Conservation (phyloP, 306 rosid species). For the Pyrus bretschneideri region DNA sequence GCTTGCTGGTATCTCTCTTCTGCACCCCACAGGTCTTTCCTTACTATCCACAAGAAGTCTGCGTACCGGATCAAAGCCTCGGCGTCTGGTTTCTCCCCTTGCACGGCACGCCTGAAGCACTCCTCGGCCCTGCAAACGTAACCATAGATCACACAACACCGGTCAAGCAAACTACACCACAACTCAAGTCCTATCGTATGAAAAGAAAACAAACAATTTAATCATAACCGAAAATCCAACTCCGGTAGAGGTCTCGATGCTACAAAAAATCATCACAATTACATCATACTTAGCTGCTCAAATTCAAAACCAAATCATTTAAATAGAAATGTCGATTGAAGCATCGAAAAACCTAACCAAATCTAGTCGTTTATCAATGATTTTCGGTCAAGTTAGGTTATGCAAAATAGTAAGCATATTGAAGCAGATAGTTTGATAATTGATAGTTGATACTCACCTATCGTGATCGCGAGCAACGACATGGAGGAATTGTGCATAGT, state of each 20-base stretch:
- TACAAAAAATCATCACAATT: neutral
- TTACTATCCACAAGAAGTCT: constrained; percentile 55
- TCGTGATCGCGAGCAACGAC: constrained; percentile 53
- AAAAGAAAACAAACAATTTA: no score
- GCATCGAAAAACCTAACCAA: neutral
- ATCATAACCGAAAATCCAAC: neutral
- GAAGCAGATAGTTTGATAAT: neutral
- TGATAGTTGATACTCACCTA: constrained; percentile 24
- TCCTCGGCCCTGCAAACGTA: constrained; percentile 64
- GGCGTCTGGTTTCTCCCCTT: constrained; percentile 42
- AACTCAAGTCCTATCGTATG: neutral
- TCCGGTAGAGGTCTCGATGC: neutral
- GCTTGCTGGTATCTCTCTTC: constrained; percentile 59
- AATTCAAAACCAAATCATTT: no score
- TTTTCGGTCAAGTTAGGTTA: neutral
- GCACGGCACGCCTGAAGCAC: constrained; percentile 46
- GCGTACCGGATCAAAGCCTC: constrained; percentile 58
- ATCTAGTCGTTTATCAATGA: neutral
- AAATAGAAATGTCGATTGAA: no score
- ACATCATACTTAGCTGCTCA: no score
- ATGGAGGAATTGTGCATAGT: constrained; percentile 77
- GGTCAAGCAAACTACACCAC: neutral
- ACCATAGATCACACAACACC: neutral
- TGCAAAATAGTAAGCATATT: neutral
- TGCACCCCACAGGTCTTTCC: constrained; percentile 61